Evolutionary conservation across 352 stramenopile genomes (phyloP).

Genomic region (Phytophthora citrophthora): DNA sequence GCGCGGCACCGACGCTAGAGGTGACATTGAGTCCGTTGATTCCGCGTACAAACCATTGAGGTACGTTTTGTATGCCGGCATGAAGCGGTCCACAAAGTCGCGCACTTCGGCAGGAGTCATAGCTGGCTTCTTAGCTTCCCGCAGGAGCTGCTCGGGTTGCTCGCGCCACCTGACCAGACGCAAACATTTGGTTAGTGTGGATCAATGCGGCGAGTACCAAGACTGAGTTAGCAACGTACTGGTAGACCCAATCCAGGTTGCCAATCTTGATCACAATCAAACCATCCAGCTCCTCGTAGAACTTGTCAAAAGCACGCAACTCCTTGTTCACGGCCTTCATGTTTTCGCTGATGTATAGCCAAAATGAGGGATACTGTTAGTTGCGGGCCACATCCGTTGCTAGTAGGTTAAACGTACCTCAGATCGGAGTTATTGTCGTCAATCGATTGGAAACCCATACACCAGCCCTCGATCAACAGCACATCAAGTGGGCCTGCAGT

Average conservation of each 20-base stretch:
- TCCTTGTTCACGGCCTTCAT: constrained; percentile 73
- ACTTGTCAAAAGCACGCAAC: constrained; percentile 60
- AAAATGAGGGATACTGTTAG: no score
- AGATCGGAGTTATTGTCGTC: constrained; percentile 37
- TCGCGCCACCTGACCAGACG: constrained; percentile 70
- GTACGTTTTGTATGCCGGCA: constrained; percentile 84
- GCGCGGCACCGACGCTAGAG: constrained; percentile 42
- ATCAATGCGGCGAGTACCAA: not conserved
- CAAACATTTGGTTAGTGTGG: constrained; percentile 8
- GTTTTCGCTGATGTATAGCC: constrained; percentile 40
- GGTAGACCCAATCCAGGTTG: constrained; percentile 83
- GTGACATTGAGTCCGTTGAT: constrained; percentile 22
- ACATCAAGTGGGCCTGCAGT: constrained; percentile 74
- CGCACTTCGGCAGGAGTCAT: constrained; percentile 70
- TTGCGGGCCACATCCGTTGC: not conserved
- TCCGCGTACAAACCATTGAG: constrained; percentile 62
- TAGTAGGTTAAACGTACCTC: constrained; percentile 28
- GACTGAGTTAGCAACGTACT: constrained; percentile 42
- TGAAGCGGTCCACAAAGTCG: constrained; percentile 90
- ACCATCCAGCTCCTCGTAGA: constrained; percentile 74
- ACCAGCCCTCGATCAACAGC: constrained; percentile 88
- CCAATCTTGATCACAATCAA: constrained; percentile 80
- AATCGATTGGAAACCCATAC: constrained; percentile 78
- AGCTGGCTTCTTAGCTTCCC: constrained; percentile 61
- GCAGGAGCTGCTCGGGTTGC: constrained; percentile 75